Conservation (phyloP, 345 rosid genomes). For the Cardamine resedifolia region DNA sequence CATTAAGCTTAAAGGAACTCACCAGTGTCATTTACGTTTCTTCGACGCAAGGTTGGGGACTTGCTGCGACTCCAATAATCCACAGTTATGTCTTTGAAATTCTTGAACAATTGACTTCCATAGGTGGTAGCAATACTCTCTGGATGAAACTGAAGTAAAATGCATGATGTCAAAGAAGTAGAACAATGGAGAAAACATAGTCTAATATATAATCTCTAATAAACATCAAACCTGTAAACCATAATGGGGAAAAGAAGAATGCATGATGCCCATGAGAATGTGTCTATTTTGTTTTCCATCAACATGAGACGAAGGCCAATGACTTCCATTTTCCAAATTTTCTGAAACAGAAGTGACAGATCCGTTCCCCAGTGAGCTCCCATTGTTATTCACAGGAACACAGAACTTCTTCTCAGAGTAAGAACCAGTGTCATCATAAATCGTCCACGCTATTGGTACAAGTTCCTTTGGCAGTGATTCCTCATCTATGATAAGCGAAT, state of each 20-base stretch:
- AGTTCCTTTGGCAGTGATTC: conserved; percentile 84
- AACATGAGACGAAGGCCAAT: conserved; percentile 35
- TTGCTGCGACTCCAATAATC: conserved; percentile 64
- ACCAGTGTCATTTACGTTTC: conserved; percentile 54
- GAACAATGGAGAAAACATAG: conserved; percentile 10
- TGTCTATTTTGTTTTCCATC: conserved; percentile 37
- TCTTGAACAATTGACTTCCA: conserved; percentile 74
- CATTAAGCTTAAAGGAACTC: conserved; percentile 32
- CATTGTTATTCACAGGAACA: conserved; percentile 34
- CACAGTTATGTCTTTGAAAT: conserved; percentile 72
- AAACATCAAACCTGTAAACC: conserved; percentile 77
- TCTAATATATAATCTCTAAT: neutral
- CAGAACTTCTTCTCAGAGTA: conserved; percentile 45
- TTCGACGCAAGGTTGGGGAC: conserved; percentile 38
- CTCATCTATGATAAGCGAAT: conserved; percentile 79
- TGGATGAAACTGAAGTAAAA: conserved; percentile 78
- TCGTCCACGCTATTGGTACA: conserved; percentile 84
- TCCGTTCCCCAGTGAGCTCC: conserved; percentile 28
- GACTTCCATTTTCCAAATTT: conserved; percentile 35
- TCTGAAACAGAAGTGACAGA: conserved; percentile 37
- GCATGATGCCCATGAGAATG: conserved; percentile 88
- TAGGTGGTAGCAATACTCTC: conserved; percentile 88
- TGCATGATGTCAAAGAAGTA: conserved; percentile 36
- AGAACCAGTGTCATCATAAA: conserved; percentile 53
- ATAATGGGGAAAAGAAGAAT: conserved; percentile 83